Conservation (phyloP, 2,329 filamentous ascomycete species). For the Neurospora crassa region DNA sequence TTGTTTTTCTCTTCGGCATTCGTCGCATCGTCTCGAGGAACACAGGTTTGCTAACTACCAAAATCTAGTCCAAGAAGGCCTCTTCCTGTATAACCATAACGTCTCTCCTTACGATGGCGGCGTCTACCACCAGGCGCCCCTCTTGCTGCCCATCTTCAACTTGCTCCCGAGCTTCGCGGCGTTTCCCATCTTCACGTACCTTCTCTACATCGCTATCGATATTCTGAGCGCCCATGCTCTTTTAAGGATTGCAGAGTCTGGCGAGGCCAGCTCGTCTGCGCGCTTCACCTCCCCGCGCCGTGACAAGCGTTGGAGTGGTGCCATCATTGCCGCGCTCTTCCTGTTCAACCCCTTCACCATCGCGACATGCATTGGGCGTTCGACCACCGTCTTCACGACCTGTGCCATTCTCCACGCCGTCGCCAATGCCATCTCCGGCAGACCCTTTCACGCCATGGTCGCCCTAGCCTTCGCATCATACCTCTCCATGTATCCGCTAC, state of each 20-base stretch:
- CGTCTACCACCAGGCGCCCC: slow-evolving; percentile 70
- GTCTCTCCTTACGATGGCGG: slow-evolving; percentile 96
- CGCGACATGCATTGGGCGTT: slow-evolving; percentile 79
- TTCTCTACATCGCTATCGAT: slow-evolving; percentile 76
- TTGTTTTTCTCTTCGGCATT: not conserved
- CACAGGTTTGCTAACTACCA: slow-evolving; percentile 2
- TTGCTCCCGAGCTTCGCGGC: slow-evolving; percentile 63
- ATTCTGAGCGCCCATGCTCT: slow-evolving; percentile 74
- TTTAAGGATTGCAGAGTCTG: slow-evolving; percentile 69
- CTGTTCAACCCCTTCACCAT: slow-evolving; percentile 94
- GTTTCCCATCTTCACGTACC: slow-evolving; percentile 63
- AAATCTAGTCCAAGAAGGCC: slow-evolving; percentile 74
- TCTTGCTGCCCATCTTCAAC: slow-evolving; percentile 85
- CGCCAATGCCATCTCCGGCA: slow-evolving; percentile 67
- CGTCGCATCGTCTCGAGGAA: not conserved
- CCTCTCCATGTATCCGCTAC: slow-evolving; percentile 80
- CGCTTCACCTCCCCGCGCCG: slow-evolving; percentile 72
- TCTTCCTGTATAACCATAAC: slow-evolving; percentile 93
- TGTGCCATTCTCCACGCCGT: slow-evolving; percentile 80
- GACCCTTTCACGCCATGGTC: slow-evolving; percentile 67
- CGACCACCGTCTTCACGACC: slow-evolving; percentile 81
- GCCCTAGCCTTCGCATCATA: slow-evolving; percentile 82
- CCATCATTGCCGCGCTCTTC: slow-evolving; percentile 71
- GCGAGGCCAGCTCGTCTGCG: slow-evolving; percentile 63
- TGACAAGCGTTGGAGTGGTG: slow-evolving; percentile 62